phyloP scores from a whole-genome alignment of 805 yeast species.

The Millerozyma miso region DNA sequence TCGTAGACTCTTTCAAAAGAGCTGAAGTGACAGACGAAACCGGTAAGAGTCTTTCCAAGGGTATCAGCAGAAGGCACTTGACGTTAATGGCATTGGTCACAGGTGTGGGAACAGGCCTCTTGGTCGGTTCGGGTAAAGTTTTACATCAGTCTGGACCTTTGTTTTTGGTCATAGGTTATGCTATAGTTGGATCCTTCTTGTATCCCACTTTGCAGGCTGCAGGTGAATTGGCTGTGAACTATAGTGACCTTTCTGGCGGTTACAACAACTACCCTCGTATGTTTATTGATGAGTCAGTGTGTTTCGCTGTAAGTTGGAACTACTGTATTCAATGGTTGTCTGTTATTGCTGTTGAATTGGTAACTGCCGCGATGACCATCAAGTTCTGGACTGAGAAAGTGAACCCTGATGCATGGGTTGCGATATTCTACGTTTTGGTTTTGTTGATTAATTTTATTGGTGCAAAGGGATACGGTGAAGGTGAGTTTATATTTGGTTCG shows the following conservation, averaged over 20 bases:
- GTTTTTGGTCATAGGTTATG: conserved; percentile 28
- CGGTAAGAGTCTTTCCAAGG: conserved; percentile 23
- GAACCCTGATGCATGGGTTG: conserved; percentile 55
- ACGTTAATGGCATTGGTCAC: conserved; percentile 31
- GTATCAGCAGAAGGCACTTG: conserved; percentile 40
- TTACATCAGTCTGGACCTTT: conserved; percentile 36
- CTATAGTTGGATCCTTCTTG: conserved; percentile 32
- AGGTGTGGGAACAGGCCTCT: conserved; percentile 41
- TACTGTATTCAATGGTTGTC: conserved; percentile 62
- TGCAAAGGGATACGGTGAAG: conserved; percentile 45
- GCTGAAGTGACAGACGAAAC: conserved; percentile 12
- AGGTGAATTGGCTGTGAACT: conserved; percentile 55
- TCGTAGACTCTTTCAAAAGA: conserved; percentile 27
- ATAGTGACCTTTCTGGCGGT: conserved; percentile 56
- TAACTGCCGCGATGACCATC: conserved; percentile 60
- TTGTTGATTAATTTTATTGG: conserved; percentile 43
- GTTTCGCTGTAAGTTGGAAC: conserved; percentile 60
- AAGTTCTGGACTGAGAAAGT: conserved; percentile 46
- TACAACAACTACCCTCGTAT: conserved; percentile 54
- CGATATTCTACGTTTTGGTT: conserved; percentile 46
- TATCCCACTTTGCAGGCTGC: conserved; percentile 33
- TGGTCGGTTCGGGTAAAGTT: conserved; percentile 37
- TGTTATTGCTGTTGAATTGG: conserved; percentile 60
- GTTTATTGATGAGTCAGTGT: conserved; percentile 53
- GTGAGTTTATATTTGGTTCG: conserved; percentile 37